Evolutionary conservation across 176 grass and related monocot species (phyloP).

Genomic region (Musa beccarii): DNA sequence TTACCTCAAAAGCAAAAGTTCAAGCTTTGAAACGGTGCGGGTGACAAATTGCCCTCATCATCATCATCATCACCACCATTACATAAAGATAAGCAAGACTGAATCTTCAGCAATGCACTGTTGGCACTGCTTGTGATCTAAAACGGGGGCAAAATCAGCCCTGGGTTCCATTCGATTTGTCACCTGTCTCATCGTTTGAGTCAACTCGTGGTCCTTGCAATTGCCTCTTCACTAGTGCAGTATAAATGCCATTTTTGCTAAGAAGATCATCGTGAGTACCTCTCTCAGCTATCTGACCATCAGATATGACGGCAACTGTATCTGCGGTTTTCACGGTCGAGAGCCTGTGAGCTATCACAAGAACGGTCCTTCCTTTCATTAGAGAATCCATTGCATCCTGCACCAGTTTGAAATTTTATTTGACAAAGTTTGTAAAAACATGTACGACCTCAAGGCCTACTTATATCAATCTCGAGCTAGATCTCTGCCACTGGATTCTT

Average conservation of each 20-base stretch:
- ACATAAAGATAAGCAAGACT: background rate
- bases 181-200: background rate
- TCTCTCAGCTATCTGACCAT: slow-evolving; percentile 72
- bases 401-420: background rate
- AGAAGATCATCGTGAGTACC: slow-evolving; percentile 84
- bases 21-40: background rate
- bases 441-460: background rate
- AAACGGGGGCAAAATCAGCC: background rate
- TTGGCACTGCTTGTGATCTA: too few relatives aligned
- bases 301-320: slow-evolving; percentile 80
- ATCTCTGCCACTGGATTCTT: background rate
- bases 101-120: background rate
- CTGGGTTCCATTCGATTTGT: background rate
- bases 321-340: slow-evolving; percentile 91
- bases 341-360: slow-evolving; percentile 91
- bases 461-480: background rate
- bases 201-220: slow-evolving; percentile 69
- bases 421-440: background rate
- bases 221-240: slow-evolving; percentile 92
- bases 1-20: background rate
- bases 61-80: background rate
- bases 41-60: background rate
- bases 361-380: slow-evolving; percentile 93
- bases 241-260: slow-evolving; percentile 68
- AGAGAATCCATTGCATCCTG: slow-evolving; percentile 99